Evolutionary conservation across 164 flowering plant species (phyloP), one percentile per base, ranked within the genome.

Genomic region (Vitis rupestris): DNA sequence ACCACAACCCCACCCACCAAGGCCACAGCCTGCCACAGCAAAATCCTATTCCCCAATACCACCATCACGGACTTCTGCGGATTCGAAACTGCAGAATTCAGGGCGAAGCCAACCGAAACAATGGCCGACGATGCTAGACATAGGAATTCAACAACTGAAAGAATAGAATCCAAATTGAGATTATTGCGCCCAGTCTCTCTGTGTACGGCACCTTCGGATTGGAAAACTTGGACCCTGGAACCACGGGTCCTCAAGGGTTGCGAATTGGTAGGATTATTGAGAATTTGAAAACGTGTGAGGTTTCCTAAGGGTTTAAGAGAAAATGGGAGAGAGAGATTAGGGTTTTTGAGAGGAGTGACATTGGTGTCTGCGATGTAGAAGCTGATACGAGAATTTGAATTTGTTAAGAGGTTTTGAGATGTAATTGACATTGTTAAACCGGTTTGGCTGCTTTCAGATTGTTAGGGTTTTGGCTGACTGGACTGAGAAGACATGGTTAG

Each of bases 111-210:
- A 8, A 87, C 52, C 13, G 90, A 76, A 57, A 87, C 59, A 54
- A 79, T 70, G 0, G 80, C 85, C 47, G 97, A 86, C 0, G 91
- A 84, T 23, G 74, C 68, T 12, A 91, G 69, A 67, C 89, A 86
- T 9, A 89, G 1, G 3, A 80, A 63, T 52, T 94, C 98, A 15
- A 78, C 67, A 51, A 82, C 11, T 9, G 88, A 84, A 44, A 93
- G 87, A 57, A 91, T 72, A 17, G 74, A 63, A 58, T 90, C 97
- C 9, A 88, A 70, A 69, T 74, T 65, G 67, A 76, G 71, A 50
- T 53, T 51, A 31, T 66, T 60, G 56, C 27, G 27, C 14, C 15
- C 14, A 10, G 4, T 70, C 50, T 67, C 76, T 23, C 61, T 30
- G 27, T 16, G 72, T 0, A 72, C 17, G 0, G 64, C 0, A 8